Evolutionary conservation across 768 basidiomycete species (phyloP), one percentile per base, ranked within the genome.

Genomic region (Leccinum arenicola): DNA sequence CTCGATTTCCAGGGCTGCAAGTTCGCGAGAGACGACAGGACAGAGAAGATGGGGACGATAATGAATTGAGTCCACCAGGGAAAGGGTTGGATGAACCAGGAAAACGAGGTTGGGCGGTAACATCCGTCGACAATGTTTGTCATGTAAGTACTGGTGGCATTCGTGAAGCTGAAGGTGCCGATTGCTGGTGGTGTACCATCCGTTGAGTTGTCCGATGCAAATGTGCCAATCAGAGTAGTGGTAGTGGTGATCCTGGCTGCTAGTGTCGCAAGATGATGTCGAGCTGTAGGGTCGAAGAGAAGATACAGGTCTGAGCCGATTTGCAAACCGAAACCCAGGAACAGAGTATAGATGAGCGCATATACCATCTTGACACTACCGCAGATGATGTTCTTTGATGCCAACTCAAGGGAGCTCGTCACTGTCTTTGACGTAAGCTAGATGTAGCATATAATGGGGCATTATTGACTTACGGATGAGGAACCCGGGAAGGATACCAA

Each of bases 401-500:
- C 91, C 56, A 93, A 75, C 70, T 93, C 91, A 61, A 93, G 78
- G 23, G 91, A 90, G 66, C 89, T 89, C 64, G 85, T 91, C 66
- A 93, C 91, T 82, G 35, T 76, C 57, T 64, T 19, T 14, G 59
- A 65, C 17, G 57, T 64, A 47, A 58, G 54, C 36, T 31, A 52
- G 48, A 36, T 25, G 29, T 19, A 10, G 31, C 36, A 43, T 54
- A 36, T 35, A 36, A 47, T 14, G 9, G 43, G 49, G 27, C 4
- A 29, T 25, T 3, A 50, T 47, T 35, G 11, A 75, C 87, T 59
- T 69, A 91, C 91, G 71, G 59, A 93, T 90, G 52, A 92, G 80
- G 73, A 88, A 95, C 1, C 91, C 93, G n/a, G 93, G 93, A 49
- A 95, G 81, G 60, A 96, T 93, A 38, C 91, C 86, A 33, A 95